phyloP scores from a whole-genome alignment of 2,329 filamentous ascomycete species.

The Thermochaetoides dissita region DNA sequence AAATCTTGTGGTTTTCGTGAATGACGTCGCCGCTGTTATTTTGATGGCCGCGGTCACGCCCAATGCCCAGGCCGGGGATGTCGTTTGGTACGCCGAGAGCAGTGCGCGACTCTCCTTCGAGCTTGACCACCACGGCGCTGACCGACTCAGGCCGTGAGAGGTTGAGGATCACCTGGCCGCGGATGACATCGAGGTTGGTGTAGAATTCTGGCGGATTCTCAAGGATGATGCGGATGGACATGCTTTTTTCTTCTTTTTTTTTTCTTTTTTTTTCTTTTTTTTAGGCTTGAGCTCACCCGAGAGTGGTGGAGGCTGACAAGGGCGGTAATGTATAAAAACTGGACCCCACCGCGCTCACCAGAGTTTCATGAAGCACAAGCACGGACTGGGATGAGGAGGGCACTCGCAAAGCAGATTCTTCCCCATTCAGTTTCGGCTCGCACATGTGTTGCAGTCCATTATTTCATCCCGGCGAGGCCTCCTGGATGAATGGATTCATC shows the following conservation, averaged over 20 bases:
- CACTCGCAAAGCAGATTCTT: no score
- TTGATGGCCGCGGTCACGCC: slow-evolving; percentile 20
- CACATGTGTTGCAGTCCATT: no score
- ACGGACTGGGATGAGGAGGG: no score
- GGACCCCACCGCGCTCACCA: no score
- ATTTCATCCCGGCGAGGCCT: no score
- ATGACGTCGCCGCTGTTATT: slow-evolving; percentile 25
- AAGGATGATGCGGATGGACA: slow-evolving; percentile 55
- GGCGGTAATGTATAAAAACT: no score
- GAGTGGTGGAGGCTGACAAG: no score
- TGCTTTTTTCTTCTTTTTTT: no score
- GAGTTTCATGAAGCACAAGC: no score
- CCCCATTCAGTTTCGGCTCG: no score
- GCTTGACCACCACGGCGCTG: slow-evolving; percentile 63
- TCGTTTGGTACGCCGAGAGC: slow-evolving; percentile 39
- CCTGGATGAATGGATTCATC: no score
- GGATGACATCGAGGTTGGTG: slow-evolving; percentile 65
- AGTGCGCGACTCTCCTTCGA: slow-evolving; percentile 66
- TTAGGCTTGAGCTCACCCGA: not conserved
- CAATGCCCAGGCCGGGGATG: slow-evolving; percentile 19
- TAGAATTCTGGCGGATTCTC: slow-evolving; percentile 57
- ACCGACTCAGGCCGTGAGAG: slow-evolving; percentile 56
- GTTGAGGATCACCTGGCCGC: slow-evolving; percentile 43
- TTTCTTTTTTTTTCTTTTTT: no score
- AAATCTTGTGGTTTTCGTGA: slow-evolving; percentile 54